Conservation (phyloP, 148 eudicot species). For the Linanthus parryae region DNA sequence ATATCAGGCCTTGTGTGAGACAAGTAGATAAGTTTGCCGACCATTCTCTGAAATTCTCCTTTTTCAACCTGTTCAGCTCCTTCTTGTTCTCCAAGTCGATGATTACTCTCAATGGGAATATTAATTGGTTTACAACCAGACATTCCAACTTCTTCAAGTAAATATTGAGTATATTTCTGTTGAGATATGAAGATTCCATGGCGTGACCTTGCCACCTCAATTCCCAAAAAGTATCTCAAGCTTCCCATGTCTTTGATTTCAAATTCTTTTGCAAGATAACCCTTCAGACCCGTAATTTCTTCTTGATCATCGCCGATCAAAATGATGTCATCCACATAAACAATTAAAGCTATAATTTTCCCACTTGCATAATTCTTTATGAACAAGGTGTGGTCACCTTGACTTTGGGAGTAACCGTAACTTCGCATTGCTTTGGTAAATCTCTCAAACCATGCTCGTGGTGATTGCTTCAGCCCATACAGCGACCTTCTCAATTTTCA, state of each 20-base stretch:
- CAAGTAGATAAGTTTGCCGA: too few relatives aligned
- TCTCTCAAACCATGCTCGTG: too few relatives aligned
- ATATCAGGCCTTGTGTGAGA: too few relatives aligned
- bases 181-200: background rate
- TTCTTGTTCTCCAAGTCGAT: background rate
- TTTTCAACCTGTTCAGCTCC: background rate
- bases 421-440: too few relatives aligned
- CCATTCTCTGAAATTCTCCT: background rate
- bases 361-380: background rate
- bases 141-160: background rate
- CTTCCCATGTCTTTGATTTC: too few relatives aligned
- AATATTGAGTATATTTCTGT: background rate
- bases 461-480: too few relatives aligned
- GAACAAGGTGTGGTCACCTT: too few relatives aligned
- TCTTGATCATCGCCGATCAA: background rate
- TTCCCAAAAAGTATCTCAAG: too few relatives aligned
- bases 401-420: too few relatives aligned
- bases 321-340: too few relatives aligned
- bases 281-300: background rate
- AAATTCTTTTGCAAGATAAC: background rate
- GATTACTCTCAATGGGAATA: background rate
- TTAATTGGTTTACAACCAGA: background rate
- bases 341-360: background rate
- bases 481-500: background rate
- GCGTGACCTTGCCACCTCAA: background rate